Percentiles rank a stretch among this genome's conserved stretches.
These are phyloP conservation scores for Fusarium illudens DNA, from an alignment of 2,329 filamentous ascomycete genomes.

Conservation along the genomic window DNA sequence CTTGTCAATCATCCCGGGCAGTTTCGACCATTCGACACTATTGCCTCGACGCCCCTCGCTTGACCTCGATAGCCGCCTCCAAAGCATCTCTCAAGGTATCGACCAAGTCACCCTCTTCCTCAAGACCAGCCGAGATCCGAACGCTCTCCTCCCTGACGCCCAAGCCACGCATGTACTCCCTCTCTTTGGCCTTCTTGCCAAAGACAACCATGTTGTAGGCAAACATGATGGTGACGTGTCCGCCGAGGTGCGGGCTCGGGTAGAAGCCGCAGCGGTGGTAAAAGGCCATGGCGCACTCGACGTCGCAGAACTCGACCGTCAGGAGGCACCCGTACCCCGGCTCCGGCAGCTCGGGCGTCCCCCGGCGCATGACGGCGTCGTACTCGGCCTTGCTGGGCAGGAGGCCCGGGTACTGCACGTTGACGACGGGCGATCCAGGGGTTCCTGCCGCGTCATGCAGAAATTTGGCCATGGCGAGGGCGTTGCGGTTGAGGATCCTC, in stretches of 20 bases:
- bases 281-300: conserved; percentile 54
- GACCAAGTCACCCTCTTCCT: conserved; percentile 53
- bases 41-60: neutral
- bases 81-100: conserved; percentile 50
- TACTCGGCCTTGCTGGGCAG: conserved; percentile 45
- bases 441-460: conserved; percentile 45
- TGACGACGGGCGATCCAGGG: conserved; percentile 47
- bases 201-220: conserved; percentile 58
- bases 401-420: conserved; percentile 56
- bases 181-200: conserved; percentile 49
- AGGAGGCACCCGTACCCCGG: conserved; percentile 66
- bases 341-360: conserved; percentile 54
- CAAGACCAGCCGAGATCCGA: conserved; percentile 58
- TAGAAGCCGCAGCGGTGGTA: conserved; percentile 60
- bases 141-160: conserved; percentile 54
- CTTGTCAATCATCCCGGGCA: neutral
- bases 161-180: conserved; percentile 48
- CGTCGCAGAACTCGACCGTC: conserved; percentile 58
- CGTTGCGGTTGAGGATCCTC: conserved; percentile 54
- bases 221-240: conserved; percentile 59
- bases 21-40: neutral
- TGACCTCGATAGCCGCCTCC: conserved; percentile 34
- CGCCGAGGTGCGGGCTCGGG: conserved; percentile 63
- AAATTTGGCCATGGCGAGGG: conserved; percentile 51
- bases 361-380: conserved; percentile 48